Evolutionary conservation across 495 filamentous ascomycete species (phyloP), one percentile per base, ranked within the genome.

Genomic region (Lophiostoma macrostomum): DNA sequence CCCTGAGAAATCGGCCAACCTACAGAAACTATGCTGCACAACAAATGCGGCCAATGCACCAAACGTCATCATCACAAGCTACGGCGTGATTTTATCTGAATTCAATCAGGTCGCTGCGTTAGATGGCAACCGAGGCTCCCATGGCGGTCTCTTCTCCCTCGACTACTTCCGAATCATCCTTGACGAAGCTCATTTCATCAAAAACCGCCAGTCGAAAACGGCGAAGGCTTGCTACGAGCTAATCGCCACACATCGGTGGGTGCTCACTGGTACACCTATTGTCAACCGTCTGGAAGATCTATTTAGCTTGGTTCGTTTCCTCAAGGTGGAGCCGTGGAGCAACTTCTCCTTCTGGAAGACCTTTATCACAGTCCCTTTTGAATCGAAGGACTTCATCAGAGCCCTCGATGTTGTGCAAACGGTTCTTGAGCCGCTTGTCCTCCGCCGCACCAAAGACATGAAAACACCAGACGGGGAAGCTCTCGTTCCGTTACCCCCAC

Each of bases 311-410:
- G 89, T 98, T 20, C 80, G 86, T 13, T 98, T 97, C 70, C 71
- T 97, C 25, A 79, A 86, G 51, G 93, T 97, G 6, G 94, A 97
- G 63, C 93, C 93, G 0, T 98, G 93, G 93, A 88, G 84, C 51
- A 97, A 96, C 67, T 97, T 97, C 66, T 93, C 90, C 3, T 98
- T 94, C 72, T 98, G 93, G 93, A 88, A 91, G 54, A 97, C 94
- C 0, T 98, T 98, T 69, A 98, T 98, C 58, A 98, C 94, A 0
- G 82, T 91, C 12, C 93, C 93, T 0, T 98, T 98, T 46, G 93
- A 98, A 65, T 88, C 87, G 0, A 94, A 93, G 57, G 86, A 98
- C 58, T 96, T 89, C 56, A 80, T 96, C 39, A 83, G 90, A 4
- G 93, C 94, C 2, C 77, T 98, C 6, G 93, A 97, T 64, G 94